Base-by-base conservation (phyloP, 495 filamentous ascomycete species). In the Xylaria longipes region DNA sequence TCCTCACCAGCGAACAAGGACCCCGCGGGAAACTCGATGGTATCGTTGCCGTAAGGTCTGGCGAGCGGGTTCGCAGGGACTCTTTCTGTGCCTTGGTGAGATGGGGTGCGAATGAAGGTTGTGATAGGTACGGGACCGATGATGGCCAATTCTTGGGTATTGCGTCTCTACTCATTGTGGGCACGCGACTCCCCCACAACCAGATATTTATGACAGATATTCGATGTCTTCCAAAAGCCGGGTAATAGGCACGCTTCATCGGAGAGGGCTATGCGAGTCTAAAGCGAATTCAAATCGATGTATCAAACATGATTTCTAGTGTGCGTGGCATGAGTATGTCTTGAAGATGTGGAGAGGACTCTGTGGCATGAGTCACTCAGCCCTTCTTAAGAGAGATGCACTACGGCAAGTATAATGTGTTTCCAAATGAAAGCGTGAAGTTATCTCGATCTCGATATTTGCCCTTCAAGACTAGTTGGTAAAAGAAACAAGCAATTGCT, bases 111-210 rank as follows among this genome's bases (percentile, higher is more conserved):
- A 87, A 88, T 20, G 71, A 72, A 5, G 88, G 87, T 25, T 75
- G 68, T 0, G 76, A 82, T 43, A 92, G 82, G 76, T 91, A 92
- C 1, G 82, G 76, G 52, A 89, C 72, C 41, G 80, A 66, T 5
- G 77, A 15, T 9, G 91, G 90, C 91, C 91, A 92, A 76, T 88
- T 88, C 72, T 80, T 81, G 1, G 88, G 88, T 39, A 46, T 25
- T 7, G 61, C 14, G 22, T 72, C 61, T 71, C 75, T 79, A 39
- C 72, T 73, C 77, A 79, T 79, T 65, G 45, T 33, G n/a, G 54
- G 5, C 22, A 22, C 12, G 15, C 14, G 12, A 27, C 27, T 29
- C 35, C 29, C 43, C 20, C 2, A 5, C 45, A 37, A 25, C 29
- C 20, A 17, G 22, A 22, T 43, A 3, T 17, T 63, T 63, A 33